These are phyloP conservation scores for Citrullus colocynthis DNA, from an alignment of 306 rosid species.

Conservation along the genomic window DNA sequence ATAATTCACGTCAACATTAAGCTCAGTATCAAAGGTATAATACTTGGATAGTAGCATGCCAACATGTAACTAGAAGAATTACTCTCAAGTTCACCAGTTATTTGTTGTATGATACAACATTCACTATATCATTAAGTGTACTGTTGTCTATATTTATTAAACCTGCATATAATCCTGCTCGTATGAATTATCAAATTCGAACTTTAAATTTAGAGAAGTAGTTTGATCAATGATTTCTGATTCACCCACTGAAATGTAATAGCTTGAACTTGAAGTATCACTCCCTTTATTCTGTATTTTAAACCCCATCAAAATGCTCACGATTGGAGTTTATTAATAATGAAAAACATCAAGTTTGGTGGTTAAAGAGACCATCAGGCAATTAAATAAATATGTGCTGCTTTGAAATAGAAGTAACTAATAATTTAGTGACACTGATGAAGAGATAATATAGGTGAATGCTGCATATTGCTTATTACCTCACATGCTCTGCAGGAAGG, in stretches of 20 bases:
- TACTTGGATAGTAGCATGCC: background rate
- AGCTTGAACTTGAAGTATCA: background rate
- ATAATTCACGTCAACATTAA: background rate
- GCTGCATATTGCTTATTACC: conserved; percentile 20
- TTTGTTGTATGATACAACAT: background rate
- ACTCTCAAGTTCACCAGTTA: background rate
- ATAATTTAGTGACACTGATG: background rate
- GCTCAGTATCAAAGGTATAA: background rate
- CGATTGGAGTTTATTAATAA: background rate
- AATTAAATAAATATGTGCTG: background rate
- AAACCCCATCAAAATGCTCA: background rate
- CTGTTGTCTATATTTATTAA: background rate
- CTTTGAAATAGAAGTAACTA: background rate
- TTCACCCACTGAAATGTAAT: background rate
- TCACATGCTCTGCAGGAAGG: conserved; percentile 51
- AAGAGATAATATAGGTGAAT: background rate
- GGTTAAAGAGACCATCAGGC: background rate
- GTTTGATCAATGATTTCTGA: background rate
- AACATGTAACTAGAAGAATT: background rate
- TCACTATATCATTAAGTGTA: background rate
- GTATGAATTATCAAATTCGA: background rate
- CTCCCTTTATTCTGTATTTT: background rate
- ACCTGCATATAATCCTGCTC: background rate
- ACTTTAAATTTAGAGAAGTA: background rate
- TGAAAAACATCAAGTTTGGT: background rate